A percentile compares a stretch with the other conserved stretches of the same genome.
These are phyloP conservation scores for Podaxis sp. DNA, from an alignment of 768 basidiomycete species.

Conservation along the genomic window DNA sequence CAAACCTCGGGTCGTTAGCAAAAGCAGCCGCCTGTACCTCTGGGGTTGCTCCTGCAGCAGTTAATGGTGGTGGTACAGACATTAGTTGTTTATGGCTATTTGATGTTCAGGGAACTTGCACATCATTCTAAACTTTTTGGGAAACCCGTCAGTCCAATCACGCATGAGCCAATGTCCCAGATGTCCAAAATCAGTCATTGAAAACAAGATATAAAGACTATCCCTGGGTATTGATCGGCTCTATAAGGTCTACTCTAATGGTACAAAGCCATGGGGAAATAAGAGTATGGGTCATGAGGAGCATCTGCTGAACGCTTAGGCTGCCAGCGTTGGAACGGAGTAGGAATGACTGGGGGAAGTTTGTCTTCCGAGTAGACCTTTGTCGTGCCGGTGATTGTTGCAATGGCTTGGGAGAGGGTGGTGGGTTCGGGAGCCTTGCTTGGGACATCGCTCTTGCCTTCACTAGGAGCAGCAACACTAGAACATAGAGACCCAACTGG, in stretches of 20 bases:
- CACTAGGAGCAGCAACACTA: conserved; percentile 53
- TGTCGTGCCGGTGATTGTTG: conserved; percentile 49
- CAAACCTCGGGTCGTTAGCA: conserved; percentile 68
- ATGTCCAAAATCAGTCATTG: background rate
- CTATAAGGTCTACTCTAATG: conserved; percentile 20
- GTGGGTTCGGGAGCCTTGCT: conserved; percentile 37
- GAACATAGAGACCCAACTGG: background rate
- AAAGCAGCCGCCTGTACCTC: conserved; percentile 64
- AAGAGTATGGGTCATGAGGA: conserved; percentile 78
- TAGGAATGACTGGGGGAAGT: conserved; percentile 74
- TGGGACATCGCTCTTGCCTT: conserved; percentile 41
- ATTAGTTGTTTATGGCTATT: conserved; percentile 43
- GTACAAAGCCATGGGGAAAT: conserved; percentile 81
- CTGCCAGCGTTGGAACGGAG: conserved; percentile 66
- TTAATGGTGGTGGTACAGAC: conserved; percentile 44
- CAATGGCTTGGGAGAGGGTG: conserved; percentile 73
- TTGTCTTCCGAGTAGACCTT: conserved; percentile 58
- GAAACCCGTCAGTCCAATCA: background rate
- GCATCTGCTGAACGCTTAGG: conserved; percentile 68
- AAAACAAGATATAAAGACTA: background rate
- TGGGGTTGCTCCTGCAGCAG: conserved; percentile 48
- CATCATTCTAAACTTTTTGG: background rate
- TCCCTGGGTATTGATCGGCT: conserved; percentile 8
- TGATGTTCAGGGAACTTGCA: conserved; percentile 15
- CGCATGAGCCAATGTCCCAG: background rate